Percentiles rank a stretch among this genome's conserved stretches.
phyloP scores from a whole-genome alignment of 106 monocot species.

The Cymbidium sinense region DNA sequence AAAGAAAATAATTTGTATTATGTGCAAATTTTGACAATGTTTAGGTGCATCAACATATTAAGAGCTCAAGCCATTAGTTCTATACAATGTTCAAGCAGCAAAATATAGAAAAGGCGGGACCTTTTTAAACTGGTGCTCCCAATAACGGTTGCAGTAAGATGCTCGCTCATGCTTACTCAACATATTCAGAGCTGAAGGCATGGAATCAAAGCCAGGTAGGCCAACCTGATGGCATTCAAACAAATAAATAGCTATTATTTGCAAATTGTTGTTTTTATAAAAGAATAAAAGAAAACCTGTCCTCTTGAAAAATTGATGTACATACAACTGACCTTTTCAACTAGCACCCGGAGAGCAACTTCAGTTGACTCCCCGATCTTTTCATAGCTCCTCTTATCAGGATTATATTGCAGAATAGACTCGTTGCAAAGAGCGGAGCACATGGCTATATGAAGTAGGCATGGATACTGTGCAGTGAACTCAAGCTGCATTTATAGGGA shows the following conservation, averaged over 20 bases:
- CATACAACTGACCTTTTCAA: slow-evolving; percentile 76
- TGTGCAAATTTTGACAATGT: background rate
- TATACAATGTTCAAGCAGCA: background rate
- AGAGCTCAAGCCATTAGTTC: background rate
- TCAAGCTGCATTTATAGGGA: slow-evolving; percentile 60
- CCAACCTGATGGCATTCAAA: slow-evolving; percentile 62
- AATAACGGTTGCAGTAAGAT: slow-evolving; percentile 95
- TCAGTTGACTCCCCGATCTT: slow-evolving; percentile 99
- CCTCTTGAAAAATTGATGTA: background rate
- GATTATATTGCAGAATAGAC: slow-evolving; percentile 95
- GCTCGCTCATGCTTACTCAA: slow-evolving; percentile 89
- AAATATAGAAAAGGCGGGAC: slow-evolving; percentile 18
- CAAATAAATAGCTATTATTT: slow-evolving; percentile 10
- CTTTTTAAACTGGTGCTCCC: slow-evolving; percentile 99
- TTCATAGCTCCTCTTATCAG: slow-evolving; percentile 89
- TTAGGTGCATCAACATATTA: background rate
- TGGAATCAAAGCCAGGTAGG: slow-evolving; percentile 99
- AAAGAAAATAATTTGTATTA: background rate
- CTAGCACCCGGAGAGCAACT: slow-evolving; percentile 95
- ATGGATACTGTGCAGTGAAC: slow-evolving; percentile 93
- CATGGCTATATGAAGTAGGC: slow-evolving; percentile 97
- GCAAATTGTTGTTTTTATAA: background rate
- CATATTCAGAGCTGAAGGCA: slow-evolving; percentile 95
- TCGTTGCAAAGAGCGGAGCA: slow-evolving; percentile 99
- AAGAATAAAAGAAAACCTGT: background rate